phyloP scores from a whole-genome alignment of 768 basidiomycete species.

The Pilatotrama ljubarskyi region DNA sequence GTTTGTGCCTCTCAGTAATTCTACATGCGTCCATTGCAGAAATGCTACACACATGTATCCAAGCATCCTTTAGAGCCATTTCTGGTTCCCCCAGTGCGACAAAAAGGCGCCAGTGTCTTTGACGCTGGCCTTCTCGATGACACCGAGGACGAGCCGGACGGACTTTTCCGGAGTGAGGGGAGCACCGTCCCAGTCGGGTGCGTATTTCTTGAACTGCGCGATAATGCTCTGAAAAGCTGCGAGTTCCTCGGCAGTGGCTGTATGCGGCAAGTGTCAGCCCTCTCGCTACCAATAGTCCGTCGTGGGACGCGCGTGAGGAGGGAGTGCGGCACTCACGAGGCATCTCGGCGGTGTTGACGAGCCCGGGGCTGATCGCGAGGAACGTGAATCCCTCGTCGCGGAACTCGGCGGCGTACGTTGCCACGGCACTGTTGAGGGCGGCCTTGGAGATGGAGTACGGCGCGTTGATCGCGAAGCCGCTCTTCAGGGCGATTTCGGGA shows the following conservation, averaged over 20 bases:
- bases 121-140: neutral
- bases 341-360: constrained; percentile 34
- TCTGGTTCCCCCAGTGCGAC: constrained; percentile 27
- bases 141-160: constrained; percentile 12
- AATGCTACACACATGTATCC: neutral
- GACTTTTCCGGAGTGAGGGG: constrained; percentile 16
- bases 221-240: constrained; percentile 32
- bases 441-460: constrained; percentile 41
- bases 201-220: constrained; percentile 18
- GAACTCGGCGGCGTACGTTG: constrained; percentile 35
- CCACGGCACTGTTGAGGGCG: constrained; percentile 38
- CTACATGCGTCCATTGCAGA: neutral
- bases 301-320: neutral
- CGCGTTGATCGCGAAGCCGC: constrained; percentile 9
- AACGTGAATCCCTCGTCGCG: constrained; percentile 36
- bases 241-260: constrained; percentile 21
- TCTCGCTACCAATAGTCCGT: neutral
- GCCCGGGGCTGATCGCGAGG: constrained; percentile 39
- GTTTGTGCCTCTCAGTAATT: too few relatives aligned
- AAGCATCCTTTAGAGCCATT: constrained; percentile 20
- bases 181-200: constrained; percentile 6
- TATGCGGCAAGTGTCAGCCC: neutral
- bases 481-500: constrained; percentile 25
- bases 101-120: constrained; percentile 28
- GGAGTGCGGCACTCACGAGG: neutral